Percentiles rank a stretch among this genome's conserved stretches.
phyloP scores from a whole-genome alignment of 108 stramenopile species.

The Parietichytrium sp. region DNA sequence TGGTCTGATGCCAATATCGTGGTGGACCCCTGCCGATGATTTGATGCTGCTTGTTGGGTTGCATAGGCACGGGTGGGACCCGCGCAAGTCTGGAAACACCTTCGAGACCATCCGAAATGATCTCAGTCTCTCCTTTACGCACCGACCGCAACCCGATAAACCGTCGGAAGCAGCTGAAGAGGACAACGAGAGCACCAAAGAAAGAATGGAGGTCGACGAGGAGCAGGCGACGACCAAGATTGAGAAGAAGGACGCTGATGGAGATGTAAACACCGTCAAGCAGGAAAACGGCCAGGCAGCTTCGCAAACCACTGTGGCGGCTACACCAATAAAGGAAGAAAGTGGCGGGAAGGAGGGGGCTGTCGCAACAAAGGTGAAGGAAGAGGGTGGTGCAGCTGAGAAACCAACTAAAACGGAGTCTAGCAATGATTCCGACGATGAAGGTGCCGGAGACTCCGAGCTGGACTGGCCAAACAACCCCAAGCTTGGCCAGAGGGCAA shows the following conservation, averaged over 20 bases:
- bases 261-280: no score
- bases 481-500: constrained; percentile 28
- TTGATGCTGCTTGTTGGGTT: neutral
- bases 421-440: no score
- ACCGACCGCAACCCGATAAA: neutral
- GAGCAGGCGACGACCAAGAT: neutral
- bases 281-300: no score
- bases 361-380: neutral
- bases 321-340: neutral
- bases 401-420: no score
- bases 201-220: neutral
- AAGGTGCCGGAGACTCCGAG: neutral
- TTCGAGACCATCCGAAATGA: neutral
- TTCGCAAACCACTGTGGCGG: no score
- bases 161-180: neutral
- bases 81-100: neutral
- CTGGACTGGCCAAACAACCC: constrained; percentile 10
- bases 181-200: neutral
- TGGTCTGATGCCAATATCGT: neutral
- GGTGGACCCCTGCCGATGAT: neutral
- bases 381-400: neutral
- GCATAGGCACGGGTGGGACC: constrained; percentile 15
- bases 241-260: neutral
- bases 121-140: neutral
- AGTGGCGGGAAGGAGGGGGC: neutral